A percentile compares a stretch with the other conserved stretches of the same genome.
These are phyloP conservation scores for Ogataea philodendri DNA, from an alignment of 805 yeast genomes.

Conservation along the genomic window DNA sequence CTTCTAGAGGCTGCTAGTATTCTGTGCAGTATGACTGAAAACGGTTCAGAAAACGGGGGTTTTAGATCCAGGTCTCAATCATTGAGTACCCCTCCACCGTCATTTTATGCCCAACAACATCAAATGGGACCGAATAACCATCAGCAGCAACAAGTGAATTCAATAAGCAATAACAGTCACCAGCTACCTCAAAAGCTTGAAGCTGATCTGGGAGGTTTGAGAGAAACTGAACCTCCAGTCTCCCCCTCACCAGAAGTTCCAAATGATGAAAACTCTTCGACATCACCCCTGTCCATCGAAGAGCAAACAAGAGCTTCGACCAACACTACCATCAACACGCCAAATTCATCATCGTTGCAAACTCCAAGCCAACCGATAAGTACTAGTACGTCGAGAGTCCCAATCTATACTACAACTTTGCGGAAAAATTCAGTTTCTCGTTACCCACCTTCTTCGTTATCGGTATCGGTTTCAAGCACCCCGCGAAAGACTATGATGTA, in stretches of 20 bases:
- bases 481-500: slow-evolving; percentile 16
- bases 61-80: slow-evolving; percentile 21
- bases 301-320: slow-evolving; percentile 22
- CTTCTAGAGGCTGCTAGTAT: slow-evolving; percentile 75
- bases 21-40: slow-evolving; percentile 69
- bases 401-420: slow-evolving; percentile 23
- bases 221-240: slow-evolving; percentile 5
- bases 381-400: slow-evolving; percentile 3
- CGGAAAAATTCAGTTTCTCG: slow-evolving; percentile 45
- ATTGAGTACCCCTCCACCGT: slow-evolving; percentile 20
- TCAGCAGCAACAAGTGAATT: too few species aligned
- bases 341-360: slow-evolving; percentile 2
- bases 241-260: slow-evolving; percentile 20
- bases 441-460: slow-evolving; percentile 41
- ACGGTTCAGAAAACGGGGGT: slow-evolving; percentile 16
- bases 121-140: slow-evolving; percentile 10
- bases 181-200: too few species aligned
- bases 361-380: not conserved
- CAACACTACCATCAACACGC: slow-evolving; percentile 17
- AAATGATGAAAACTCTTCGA: slow-evolving; percentile 12
- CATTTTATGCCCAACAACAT: slow-evolving; percentile 14
- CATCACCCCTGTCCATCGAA: slow-evolving; percentile 20
- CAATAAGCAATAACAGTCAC: too few species aligned
- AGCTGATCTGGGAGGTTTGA: too few species aligned
- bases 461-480: slow-evolving; percentile 17